Evolutionary conservation across 2,329 filamentous ascomycete species (phyloP).

Genomic region (Fusarium longipes): DNA sequence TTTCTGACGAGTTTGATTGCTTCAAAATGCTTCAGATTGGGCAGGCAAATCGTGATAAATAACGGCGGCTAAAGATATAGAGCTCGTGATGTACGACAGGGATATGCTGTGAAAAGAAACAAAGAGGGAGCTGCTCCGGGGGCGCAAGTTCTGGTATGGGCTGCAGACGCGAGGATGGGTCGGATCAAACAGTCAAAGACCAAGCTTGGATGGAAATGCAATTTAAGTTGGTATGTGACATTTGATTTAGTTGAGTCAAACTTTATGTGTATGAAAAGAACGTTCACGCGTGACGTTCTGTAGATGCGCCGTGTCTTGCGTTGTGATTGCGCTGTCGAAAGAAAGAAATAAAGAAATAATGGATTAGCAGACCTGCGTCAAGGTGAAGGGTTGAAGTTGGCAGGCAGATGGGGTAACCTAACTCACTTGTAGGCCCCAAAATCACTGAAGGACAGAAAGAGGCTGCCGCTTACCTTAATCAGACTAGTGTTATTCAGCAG

Average conservation of each 20-base stretch:
- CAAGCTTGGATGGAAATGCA: constrained; percentile 23
- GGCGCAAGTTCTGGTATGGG: not conserved
- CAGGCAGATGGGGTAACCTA: not conserved
- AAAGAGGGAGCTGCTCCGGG: not conserved
- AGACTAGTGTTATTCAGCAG: constrained; percentile 27
- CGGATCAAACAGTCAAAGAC: constrained; percentile 35
- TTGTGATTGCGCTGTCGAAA: not conserved
- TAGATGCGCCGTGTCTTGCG: not conserved
- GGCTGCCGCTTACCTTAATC: constrained; percentile 30
- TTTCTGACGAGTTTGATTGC: not conserved
- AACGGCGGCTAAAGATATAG: not conserved
- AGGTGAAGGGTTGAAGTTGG: constrained; percentile 20
- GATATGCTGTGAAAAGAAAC: not conserved
- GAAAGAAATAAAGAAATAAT: constrained; percentile 11
- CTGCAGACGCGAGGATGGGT: constrained; percentile 15
- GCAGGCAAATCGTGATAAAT: not conserved
- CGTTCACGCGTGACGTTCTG: constrained; percentile 4
- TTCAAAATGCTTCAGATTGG: not conserved
- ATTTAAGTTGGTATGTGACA: constrained; percentile 41
- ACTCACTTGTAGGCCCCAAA: constrained; percentile 14
- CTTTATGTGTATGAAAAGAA: not conserved
- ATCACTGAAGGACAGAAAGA: constrained; percentile 39
- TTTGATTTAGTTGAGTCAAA: constrained; percentile 34
- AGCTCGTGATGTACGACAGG: not conserved
- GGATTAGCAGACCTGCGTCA: not conserved